Percentiles rank a stretch among this genome's conserved stretches.
Evolutionary conservation across 306 rosid species (phyloP).

Genomic region (Dryas alaskensis): DNA sequence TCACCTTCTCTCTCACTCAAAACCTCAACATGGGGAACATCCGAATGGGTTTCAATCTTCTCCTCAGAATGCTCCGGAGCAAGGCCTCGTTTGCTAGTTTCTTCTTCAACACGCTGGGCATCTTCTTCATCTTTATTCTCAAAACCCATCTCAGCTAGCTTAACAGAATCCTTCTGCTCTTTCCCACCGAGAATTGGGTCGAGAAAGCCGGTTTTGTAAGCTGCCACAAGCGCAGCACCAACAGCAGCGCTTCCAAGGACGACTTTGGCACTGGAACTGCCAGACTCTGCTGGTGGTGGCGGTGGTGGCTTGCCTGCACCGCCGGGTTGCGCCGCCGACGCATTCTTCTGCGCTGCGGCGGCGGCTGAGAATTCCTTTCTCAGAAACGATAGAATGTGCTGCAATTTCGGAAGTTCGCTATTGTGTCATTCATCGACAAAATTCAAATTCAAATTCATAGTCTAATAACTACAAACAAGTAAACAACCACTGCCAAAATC

Average conservation of each 20-base stretch:
- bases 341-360: constrained; percentile 39
- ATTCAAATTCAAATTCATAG: not conserved
- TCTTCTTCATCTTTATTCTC: constrained; percentile 29
- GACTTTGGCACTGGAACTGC: constrained; percentile 43
- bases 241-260: constrained; percentile 61
- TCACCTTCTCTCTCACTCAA: constrained; percentile 39
- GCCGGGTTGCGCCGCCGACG: constrained; percentile 39
- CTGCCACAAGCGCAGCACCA: constrained; percentile 64
- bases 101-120: constrained; percentile 38
- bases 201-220: constrained; percentile 67
- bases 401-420: constrained; percentile 16
- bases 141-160: constrained; percentile 14
- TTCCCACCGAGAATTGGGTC: constrained; percentile 47
- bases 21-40: constrained; percentile 42
- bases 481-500: not conserved
- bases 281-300: constrained; percentile 24
- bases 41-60: constrained; percentile 39
- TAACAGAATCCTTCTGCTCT: constrained; percentile 37
- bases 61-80: constrained; percentile 40
- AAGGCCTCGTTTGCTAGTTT: constrained; percentile 30
- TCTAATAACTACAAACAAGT: not conserved
- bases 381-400: constrained; percentile 47
- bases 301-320: constrained; percentile 45
- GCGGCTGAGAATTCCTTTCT: constrained; percentile 65
- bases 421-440: not conserved